Evolutionary conservation across 2,329 filamentous ascomycete species (phyloP).

Genomic region (Colletotrichum eremochloae): DNA sequence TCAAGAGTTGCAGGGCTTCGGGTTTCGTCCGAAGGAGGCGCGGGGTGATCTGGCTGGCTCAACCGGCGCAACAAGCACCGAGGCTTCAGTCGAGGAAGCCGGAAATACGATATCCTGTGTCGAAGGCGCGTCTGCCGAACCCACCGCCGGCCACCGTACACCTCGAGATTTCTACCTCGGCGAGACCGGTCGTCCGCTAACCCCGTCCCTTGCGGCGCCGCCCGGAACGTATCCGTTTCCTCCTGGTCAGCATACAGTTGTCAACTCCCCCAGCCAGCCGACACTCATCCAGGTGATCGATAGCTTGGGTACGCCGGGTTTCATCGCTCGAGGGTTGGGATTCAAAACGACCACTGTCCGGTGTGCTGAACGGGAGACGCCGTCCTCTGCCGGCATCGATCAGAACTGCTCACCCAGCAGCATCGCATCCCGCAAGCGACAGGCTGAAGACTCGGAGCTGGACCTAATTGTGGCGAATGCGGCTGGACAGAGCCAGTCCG

Average conservation of each 20-base stretch:
- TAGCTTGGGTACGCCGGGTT: background rate
- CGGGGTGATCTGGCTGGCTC: background rate
- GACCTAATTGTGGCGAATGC: constrained; percentile 47
- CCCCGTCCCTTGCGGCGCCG: background rate
- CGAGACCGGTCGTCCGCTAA: background rate
- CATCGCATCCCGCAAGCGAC: constrained; percentile 47
- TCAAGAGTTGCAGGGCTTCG: background rate
- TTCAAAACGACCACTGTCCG: background rate
- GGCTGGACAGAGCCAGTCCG: background rate
- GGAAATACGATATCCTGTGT: background rate
- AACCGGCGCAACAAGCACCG: background rate
- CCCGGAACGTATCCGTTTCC: background rate
- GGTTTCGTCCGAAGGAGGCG: background rate
- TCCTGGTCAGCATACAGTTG: background rate
- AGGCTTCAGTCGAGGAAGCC: background rate
- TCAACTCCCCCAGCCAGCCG: background rate
- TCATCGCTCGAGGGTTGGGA: background rate
- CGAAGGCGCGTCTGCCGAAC: background rate
- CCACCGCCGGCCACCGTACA: background rate
- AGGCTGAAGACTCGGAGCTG: constrained; percentile 49
- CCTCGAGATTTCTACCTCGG: background rate
- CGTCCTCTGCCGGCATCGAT: background rate
- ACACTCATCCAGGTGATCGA: background rate
- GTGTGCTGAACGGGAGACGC: background rate
- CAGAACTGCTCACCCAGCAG: background rate